These are phyloP conservation scores for Amaranthus cruentus DNA, from an alignment of 148 eudicot species.

Conservation along the genomic window DNA sequence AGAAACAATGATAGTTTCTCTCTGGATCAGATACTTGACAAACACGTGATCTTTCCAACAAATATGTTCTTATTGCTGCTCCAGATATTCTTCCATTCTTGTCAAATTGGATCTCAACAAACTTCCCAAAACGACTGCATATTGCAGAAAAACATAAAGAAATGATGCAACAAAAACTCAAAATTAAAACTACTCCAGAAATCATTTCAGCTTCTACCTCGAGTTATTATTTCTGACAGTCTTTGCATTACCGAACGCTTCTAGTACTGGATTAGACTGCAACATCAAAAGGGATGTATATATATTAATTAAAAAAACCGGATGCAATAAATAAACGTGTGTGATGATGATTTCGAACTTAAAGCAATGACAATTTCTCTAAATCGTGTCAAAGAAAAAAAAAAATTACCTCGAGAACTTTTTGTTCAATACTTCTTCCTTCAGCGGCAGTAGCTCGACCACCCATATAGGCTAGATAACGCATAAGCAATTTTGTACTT, in stretches of 20 bases:
- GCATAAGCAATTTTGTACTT: slow-evolving; percentile 94
- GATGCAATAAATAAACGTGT: not conserved
- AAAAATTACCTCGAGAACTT: slow-evolving; percentile 94
- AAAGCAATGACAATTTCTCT: not conserved
- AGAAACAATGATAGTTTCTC: slow-evolving; percentile 98
- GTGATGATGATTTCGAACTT: too few relatives aligned
- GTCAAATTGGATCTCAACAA: slow-evolving; percentile 97
- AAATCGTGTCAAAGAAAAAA: not conserved
- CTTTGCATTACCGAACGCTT: slow-evolving; percentile 99
- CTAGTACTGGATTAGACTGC: slow-evolving; percentile 97
- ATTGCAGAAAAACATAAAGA: slow-evolving; percentile 12
- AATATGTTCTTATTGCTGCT: slow-evolving; percentile 93
- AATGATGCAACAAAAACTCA: slow-evolving; percentile 2
- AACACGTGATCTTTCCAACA: slow-evolving; percentile 96
- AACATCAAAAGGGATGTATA: slow-evolving; percentile 17
- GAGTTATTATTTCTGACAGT: slow-evolving; percentile 99
- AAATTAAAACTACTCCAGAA: not conserved
- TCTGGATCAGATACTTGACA: slow-evolving; percentile 98
- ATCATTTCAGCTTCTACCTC: slow-evolving; percentile 41
- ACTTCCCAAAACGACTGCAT: slow-evolving; percentile 98
- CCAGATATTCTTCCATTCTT: slow-evolving; percentile 85
- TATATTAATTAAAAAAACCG: not conserved
- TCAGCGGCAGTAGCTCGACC: slow-evolving; percentile 71
- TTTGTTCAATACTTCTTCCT: slow-evolving; percentile 91
- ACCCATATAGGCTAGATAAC: slow-evolving; percentile 99